Evolutionary conservation across 78 protist genomes (phyloP).

Genomic region (Dictyostelium discoideum): DNA sequence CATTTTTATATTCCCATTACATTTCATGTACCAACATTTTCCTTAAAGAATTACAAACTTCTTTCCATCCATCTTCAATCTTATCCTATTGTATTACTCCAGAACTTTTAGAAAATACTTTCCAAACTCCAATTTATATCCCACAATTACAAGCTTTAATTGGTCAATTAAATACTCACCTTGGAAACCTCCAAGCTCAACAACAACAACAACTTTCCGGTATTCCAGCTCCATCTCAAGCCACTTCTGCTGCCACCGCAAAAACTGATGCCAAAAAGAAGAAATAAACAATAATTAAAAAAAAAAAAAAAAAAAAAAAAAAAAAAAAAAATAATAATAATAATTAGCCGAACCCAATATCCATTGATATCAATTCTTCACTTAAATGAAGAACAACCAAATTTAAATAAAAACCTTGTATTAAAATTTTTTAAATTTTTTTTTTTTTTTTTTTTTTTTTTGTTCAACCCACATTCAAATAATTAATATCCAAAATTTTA

Average conservation of each 20-base stretch:
- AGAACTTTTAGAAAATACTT: conserved; percentile 10
- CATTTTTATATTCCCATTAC: not conserved
- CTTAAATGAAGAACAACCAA: not conserved
- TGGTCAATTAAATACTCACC: not conserved
- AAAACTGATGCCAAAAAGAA: not conserved
- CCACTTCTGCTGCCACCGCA: not conserved
- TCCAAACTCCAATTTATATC: not conserved
- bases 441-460: too few species aligned
- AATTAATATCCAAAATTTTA: too few species aligned
- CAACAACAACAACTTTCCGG: not conserved
- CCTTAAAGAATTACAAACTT: conserved; percentile 5
- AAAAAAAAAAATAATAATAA: too few species aligned
- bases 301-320: too few species aligned
- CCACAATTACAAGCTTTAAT: conserved; percentile 26
- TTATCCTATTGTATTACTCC: conserved; percentile 22
- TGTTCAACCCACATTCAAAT: too few species aligned
- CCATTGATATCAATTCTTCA: not conserved
- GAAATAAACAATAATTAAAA: not conserved
- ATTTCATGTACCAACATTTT: not conserved
- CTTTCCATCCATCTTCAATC: conserved; percentile 19
- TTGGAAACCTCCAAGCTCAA: not conserved
- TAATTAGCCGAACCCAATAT: not conserved
- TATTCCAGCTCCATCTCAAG: not conserved
- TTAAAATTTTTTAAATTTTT: too few species aligned
- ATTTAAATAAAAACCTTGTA: not conserved